Conservation (phyloP, 2,329 filamentous ascomycete genomes). For the Sporothrix phasma region DNA sequence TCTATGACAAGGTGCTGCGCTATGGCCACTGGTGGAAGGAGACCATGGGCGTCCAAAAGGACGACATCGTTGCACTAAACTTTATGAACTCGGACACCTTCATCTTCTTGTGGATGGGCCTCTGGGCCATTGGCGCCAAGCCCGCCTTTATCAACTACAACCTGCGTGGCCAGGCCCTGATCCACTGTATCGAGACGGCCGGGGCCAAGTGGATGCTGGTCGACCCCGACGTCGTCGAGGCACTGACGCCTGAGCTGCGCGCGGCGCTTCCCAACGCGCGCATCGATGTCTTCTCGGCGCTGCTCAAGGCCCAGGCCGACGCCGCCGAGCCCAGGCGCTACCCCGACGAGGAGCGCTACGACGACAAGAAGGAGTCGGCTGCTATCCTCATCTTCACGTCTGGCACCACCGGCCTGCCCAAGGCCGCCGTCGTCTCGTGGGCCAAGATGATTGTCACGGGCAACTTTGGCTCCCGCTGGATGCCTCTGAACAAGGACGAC, state of each 20-base stretch:
- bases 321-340: conserved; percentile 44
- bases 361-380: conserved; percentile 45
- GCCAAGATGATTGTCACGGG: conserved; percentile 48
- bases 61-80: conserved; percentile 71
- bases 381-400: conserved; percentile 75
- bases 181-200: conserved; percentile 64
- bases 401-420: conserved; percentile 76
- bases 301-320: conserved; percentile 45
- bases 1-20: conserved; percentile 59
- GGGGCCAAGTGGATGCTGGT: conserved; percentile 58
- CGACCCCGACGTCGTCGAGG: conserved; percentile 48
- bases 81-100: conserved; percentile 75
- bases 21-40: conserved; percentile 68
- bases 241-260: conserved; percentile 48
- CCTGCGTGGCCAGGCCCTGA: conserved; percentile 56
- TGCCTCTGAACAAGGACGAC: conserved; percentile 51
- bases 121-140: conserved; percentile 75
- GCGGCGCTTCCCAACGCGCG: conserved; percentile 40
- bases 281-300: conserved; percentile 52
- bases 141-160: conserved; percentile 89
- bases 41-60: conserved; percentile 51
- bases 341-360: conserved; percentile 46
- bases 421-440: conserved; percentile 69
- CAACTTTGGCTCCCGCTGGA: conserved; percentile 43
- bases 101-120: conserved; percentile 61